phyloP scores from a whole-genome alignment of 495 filamentous ascomycete species.

The Hapsidospora chrysogenum region DNA sequence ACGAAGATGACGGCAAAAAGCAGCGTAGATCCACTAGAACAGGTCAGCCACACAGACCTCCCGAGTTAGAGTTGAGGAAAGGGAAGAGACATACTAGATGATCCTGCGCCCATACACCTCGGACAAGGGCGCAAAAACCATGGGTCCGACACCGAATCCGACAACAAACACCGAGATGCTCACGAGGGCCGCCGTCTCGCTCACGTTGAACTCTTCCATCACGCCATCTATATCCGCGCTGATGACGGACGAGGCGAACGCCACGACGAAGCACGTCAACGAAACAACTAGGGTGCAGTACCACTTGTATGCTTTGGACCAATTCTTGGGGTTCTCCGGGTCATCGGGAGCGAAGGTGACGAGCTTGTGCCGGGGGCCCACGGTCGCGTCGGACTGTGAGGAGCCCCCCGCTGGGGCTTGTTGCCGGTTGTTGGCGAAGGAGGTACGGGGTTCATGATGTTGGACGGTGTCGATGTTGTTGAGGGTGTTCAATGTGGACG shows the following conservation, averaged over 20 bases:
- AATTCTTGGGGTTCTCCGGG: slow-evolving; percentile 55
- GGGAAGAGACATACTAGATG: slow-evolving; percentile 33
- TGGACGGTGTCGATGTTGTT: not conserved
- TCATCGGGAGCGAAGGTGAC: slow-evolving; percentile 54
- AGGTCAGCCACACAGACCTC: too few relatives aligned
- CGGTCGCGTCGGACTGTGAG: too few relatives aligned
- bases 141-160: slow-evolving; percentile 68
- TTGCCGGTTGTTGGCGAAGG: too few relatives aligned
- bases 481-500: slow-evolving; percentile 19
- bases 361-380: slow-evolving; percentile 49
- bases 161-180: slow-evolving; percentile 60
- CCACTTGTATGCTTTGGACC: slow-evolving; percentile 47
- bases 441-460: not conserved
- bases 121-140: slow-evolving; percentile 63
- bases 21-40: slow-evolving; percentile 33
- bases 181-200: slow-evolving; percentile 48
- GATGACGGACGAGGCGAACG: slow-evolving; percentile 44
- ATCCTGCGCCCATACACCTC: slow-evolving; percentile 53
- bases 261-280: slow-evolving; percentile 46
- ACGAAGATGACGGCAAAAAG: slow-evolving; percentile 55
- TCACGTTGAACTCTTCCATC: slow-evolving; percentile 40
- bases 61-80: not conserved
- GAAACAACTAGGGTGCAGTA: slow-evolving; percentile 53
- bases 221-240: slow-evolving; percentile 52
- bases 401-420: too few relatives aligned